phyloP scores from a whole-genome alignment of 2,329 filamentous ascomycete species.

The Uncinocarpus reesii region DNA sequence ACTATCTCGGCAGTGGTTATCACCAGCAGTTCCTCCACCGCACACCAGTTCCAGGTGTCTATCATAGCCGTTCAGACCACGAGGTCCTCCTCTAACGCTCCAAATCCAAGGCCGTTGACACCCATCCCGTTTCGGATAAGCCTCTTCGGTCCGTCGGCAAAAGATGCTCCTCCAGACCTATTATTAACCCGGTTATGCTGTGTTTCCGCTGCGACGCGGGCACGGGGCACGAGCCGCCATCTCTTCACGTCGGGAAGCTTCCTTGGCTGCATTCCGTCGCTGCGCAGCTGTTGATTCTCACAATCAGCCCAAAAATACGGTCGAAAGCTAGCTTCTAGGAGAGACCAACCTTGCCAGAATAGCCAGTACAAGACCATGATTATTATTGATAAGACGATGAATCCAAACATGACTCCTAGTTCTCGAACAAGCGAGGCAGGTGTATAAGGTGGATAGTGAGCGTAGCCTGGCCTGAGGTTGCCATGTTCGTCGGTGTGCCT shows the following conservation, averaged over 20 bases:
- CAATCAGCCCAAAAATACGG: neutral
- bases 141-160: slow-evolving; percentile 3
- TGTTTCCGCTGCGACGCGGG: slow-evolving; percentile 10
- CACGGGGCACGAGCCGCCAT: slow-evolving; percentile 16
- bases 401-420: slow-evolving; percentile 33
- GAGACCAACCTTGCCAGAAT: slow-evolving; percentile 27
- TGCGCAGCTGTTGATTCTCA: slow-evolving; percentile 18
- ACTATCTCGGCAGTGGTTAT: no score
- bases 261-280: slow-evolving; percentile 22
- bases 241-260: slow-evolving; percentile 27
- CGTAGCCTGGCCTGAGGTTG: neutral
- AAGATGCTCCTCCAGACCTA: neutral
- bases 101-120: slow-evolving; percentile 14
- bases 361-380: slow-evolving; percentile 28
- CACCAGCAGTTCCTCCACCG: no score
- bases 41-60: no score
- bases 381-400: slow-evolving; percentile 26
- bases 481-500: neutral
- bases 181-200: slow-evolving; percentile 3
- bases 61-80: slow-evolving; percentile 12
- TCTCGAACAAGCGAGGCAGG: slow-evolving; percentile 29
- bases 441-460: slow-evolving; percentile 20
- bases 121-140: slow-evolving; percentile 13
- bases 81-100: slow-evolving; percentile 13
- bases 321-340: neutral